Evolutionary conservation across 2,329 filamentous ascomycete species (phyloP).

Genomic region (Blastomyces silverae): DNA sequence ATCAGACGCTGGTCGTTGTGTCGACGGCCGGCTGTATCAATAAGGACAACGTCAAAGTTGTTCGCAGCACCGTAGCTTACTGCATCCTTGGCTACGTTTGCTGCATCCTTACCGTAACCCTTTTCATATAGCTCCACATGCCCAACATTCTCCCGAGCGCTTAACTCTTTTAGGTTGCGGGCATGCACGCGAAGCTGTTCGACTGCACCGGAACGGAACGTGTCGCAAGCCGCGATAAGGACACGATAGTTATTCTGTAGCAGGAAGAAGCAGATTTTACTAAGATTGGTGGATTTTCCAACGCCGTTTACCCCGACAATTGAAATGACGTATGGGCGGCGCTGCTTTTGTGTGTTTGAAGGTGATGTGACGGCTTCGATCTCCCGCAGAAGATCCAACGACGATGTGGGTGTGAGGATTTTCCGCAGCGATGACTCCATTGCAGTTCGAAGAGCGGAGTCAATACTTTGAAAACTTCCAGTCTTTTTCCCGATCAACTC

Average conservation of each 20-base stretch:
- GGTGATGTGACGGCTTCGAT: conserved; percentile 73
- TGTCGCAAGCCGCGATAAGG: conserved; percentile 88
- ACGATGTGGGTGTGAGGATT: conserved; percentile 92
- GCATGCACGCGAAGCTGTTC: conserved; percentile 96
- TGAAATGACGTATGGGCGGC: conserved; percentile 90
- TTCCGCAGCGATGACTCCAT: conserved; percentile 91
- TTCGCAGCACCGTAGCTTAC: conserved; percentile 70
- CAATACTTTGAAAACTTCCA: conserved; percentile 81
- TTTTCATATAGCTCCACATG: conserved; percentile 90
- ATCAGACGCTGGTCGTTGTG: conserved; percentile 96
- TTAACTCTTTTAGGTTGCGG: conserved; percentile 83
- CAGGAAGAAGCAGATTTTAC: conserved; percentile 97
- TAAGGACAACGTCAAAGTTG: conserved; percentile 85
- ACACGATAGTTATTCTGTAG: conserved; percentile 96
- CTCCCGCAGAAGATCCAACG: conserved; percentile 86
- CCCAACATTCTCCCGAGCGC: conserved; percentile 69
- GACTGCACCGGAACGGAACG: conserved; percentile 92
- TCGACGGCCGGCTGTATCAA: conserved; percentile 88
- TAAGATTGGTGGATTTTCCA: conserved; percentile 94
- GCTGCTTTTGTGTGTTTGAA: conserved; percentile 54
- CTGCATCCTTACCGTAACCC: conserved; percentile 96
- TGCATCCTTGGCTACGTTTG: conserved; percentile 88
- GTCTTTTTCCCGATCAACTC: conserved; percentile 89
- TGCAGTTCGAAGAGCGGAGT: conserved; percentile 71
- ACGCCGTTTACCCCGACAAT: conserved; percentile 98